Evolutionary conservation across 495 filamentous ascomycete species (phyloP).

Genomic region (Penicillium bovifimosum): DNA sequence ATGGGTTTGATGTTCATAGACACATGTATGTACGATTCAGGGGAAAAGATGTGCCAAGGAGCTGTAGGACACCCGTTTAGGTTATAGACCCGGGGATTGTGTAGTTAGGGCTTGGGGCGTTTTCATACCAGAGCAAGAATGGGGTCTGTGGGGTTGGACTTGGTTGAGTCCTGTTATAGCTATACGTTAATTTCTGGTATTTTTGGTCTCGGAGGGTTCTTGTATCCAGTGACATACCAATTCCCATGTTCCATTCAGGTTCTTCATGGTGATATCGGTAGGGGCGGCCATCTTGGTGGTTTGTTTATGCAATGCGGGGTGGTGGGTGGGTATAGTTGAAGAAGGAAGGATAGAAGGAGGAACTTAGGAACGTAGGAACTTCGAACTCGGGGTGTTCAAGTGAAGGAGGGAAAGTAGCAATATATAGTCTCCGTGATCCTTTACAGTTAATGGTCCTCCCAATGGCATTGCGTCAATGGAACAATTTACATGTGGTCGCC

Average conservation of each 20-base stretch:
- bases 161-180: conserved; percentile 63
- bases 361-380: not conserved
- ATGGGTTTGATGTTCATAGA: not conserved
- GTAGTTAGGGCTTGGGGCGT: conserved; percentile 3
- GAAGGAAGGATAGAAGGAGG: not conserved
- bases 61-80: not conserved
- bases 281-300: conserved; percentile 74
- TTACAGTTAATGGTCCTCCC: not conserved
- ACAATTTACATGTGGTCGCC: conserved; percentile 6
- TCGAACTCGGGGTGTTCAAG: not conserved
- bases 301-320: conserved; percentile 12
- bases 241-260: conserved; percentile 71
- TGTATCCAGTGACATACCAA: conserved; percentile 52
- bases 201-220: not conserved
- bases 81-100: not conserved
- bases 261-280: conserved; percentile 59
- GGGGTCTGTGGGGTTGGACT: conserved; percentile 66
- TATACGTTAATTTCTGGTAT: not conserved
- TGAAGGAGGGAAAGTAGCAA: not conserved
- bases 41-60: not conserved
- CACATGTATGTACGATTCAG: not conserved
- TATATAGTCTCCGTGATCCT: not conserved
- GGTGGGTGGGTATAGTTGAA: conserved; percentile 7
- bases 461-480: conserved; percentile 2
- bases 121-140: conserved; percentile 58